Conservation (phyloP, 176 grass and related monocot genomes). For the Cenchrus purpureus region DNA sequence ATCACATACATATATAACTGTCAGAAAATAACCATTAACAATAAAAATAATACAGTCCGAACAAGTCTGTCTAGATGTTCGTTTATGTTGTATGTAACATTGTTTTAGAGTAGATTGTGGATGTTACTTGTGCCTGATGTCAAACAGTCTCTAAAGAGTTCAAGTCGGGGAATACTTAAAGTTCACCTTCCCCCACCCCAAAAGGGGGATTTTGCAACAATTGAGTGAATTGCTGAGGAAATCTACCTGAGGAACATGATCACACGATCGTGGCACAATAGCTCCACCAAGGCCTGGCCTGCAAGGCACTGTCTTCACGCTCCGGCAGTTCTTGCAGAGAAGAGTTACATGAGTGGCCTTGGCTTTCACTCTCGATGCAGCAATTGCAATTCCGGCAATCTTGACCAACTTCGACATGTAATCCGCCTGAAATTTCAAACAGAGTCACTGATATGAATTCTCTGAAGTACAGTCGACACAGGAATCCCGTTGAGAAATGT, state of each 20-base stretch:
- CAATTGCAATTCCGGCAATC: slow-evolving; percentile 86
- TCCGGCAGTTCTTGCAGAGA: slow-evolving; percentile 95
- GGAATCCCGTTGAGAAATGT: background rate
- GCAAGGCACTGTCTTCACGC: slow-evolving; percentile 71
- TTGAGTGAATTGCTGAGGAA: background rate
- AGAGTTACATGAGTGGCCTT: slow-evolving; percentile 95
- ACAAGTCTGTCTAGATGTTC: background rate
- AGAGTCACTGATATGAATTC: background rate
- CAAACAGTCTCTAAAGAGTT: too few relatives aligned
- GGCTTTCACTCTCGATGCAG: slow-evolving; percentile 92
- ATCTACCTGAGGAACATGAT: slow-evolving; percentile 77
- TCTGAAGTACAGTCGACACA: background rate
- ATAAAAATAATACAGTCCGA: background rate
- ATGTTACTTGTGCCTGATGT: background rate
- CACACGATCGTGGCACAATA: slow-evolving; percentile 84
- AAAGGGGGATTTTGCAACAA: background rate
- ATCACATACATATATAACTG: background rate
- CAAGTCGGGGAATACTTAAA: background rate
- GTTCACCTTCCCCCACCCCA: background rate
- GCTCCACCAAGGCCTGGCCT: slow-evolving; percentile 90
- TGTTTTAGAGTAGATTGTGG: background rate
- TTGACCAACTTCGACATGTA: slow-evolving; percentile 96
- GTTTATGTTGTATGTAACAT: background rate
- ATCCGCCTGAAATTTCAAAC: slow-evolving; percentile 55
- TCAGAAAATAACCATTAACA: slow-evolving; percentile 4